These are phyloP conservation scores for Crepidotus variabilis DNA, from an alignment of 768 basidiomycete species.

Conservation along the genomic window DNA sequence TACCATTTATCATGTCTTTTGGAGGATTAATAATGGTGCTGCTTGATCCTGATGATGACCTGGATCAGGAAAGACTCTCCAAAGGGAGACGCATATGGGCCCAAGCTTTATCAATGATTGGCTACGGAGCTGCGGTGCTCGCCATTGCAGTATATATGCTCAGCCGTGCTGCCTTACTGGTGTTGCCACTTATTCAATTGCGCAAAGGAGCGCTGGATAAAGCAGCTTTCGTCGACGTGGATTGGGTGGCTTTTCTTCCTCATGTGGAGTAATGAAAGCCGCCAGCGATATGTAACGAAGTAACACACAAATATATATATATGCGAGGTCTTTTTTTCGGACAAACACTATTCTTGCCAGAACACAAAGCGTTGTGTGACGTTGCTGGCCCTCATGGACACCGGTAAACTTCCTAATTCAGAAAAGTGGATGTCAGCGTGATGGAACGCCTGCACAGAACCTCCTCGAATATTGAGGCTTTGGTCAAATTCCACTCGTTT, in stretches of 20 bases:
- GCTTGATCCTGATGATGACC: background rate
- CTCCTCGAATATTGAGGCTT: too few species aligned
- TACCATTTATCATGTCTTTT: background rate
- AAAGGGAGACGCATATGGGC: background rate
- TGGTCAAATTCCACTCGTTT: too few species aligned
- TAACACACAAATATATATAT: background rate
- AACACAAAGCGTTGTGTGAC: too few species aligned
- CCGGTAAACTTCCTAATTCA: too few species aligned
- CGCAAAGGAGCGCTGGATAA: background rate
- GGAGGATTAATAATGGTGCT: background rate
- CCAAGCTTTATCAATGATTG: background rate
- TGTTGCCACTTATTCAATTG: background rate
- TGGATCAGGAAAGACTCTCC: background rate
- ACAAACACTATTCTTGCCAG: too few species aligned
- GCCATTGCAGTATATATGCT: background rate
- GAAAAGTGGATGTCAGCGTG: too few species aligned
- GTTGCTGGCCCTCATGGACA: too few species aligned
- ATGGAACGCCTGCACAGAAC: too few species aligned
- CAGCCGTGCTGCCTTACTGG: background rate
- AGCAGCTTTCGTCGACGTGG: background rate
- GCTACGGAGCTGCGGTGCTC: background rate
- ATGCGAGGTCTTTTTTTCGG: background rate
- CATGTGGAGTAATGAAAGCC: background rate
- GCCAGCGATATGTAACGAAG: background rate
- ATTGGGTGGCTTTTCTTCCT: background rate